Conservation (phyloP, 345 rosid genomes). For the Melaleuca quinquenervia region DNA sequence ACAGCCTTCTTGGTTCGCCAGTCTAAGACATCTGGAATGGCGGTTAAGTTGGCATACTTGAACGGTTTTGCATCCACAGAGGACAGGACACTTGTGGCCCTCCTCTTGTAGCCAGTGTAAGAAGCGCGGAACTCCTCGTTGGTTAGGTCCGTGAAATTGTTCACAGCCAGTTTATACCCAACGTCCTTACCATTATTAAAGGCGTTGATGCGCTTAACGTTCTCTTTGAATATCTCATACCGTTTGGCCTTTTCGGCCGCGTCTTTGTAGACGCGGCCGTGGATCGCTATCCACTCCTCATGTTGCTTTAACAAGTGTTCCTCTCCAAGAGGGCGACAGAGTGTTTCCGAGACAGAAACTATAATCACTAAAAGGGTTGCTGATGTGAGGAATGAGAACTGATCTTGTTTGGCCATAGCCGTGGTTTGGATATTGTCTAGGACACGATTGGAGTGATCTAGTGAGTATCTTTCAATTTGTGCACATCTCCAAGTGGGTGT, state of each 20-base stretch:
- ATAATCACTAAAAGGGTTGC: not conserved
- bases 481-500: not conserved
- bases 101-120: constrained; percentile 8
- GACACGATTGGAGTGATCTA: not conserved
- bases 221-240: constrained; percentile 8
- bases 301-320: constrained; percentile 17
- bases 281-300: constrained; percentile 18
- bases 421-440: not conserved
- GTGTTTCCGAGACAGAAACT: not conserved
- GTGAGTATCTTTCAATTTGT: constrained; percentile 20
- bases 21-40: constrained; percentile 15
- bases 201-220: constrained; percentile 5
- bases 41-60: constrained; percentile 7
- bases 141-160: constrained; percentile 22
- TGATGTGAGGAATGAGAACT: not conserved
- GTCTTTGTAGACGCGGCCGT: constrained; percentile 10
- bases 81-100: not conserved
- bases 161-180: constrained; percentile 14
- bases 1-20: constrained; percentile 31
- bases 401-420: not conserved
- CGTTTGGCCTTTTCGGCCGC: constrained; percentile 3
- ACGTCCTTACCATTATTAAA: constrained; percentile 1
- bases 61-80: not conserved
- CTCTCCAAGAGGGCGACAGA: constrained; percentile 8
- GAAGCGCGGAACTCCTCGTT: constrained; percentile 20